These are phyloP conservation scores for Cavenderia fasciculata DNA, from an alignment of 78 protist genomes.

Conservation along the genomic window DNA sequence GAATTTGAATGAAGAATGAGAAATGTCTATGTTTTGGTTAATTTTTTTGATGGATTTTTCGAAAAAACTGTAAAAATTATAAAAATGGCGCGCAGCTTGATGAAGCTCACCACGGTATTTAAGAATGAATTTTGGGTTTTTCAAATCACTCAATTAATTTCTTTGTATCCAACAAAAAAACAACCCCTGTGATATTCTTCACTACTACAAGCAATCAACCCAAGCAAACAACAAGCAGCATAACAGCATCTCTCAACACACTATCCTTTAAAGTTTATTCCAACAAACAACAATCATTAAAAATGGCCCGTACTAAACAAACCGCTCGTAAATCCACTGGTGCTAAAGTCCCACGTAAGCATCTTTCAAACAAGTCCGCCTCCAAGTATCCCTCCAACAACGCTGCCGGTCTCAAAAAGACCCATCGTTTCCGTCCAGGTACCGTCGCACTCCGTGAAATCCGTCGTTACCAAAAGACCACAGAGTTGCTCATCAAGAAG, in stretches of 20 bases:
- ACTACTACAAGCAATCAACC: background rate
- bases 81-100: background rate
- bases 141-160: background rate
- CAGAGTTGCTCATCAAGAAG: slow-evolving; percentile 92
- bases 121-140: background rate
- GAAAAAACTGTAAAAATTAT: background rate
- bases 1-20: too few relatives aligned
- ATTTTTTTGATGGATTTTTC: too few relatives aligned
- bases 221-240: background rate
- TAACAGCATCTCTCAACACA: background rate
- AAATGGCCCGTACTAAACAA: slow-evolving; percentile 97
- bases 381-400: slow-evolving; percentile 81
- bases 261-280: background rate
- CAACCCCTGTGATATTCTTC: slow-evolving; percentile 1
- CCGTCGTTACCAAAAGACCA: slow-evolving; percentile 92
- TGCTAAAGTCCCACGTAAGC: slow-evolving; percentile 93
- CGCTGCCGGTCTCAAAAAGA: slow-evolving; percentile 81
- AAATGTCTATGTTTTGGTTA: too few relatives aligned
- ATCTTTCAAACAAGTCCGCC: slow-evolving; percentile 86
- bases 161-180: background rate
- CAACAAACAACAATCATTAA: background rate
- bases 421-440: slow-evolving; percentile 96
- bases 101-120: background rate
- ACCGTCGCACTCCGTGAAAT: slow-evolving; percentile 96
- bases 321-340: slow-evolving; percentile 97